A percentile compares a stretch with the other conserved stretches of the same genome.
Evolutionary conservation across 225 moss, liverwort and hornwort genomes (phyloP).

Genomic region (Climacium dendroides): DNA sequence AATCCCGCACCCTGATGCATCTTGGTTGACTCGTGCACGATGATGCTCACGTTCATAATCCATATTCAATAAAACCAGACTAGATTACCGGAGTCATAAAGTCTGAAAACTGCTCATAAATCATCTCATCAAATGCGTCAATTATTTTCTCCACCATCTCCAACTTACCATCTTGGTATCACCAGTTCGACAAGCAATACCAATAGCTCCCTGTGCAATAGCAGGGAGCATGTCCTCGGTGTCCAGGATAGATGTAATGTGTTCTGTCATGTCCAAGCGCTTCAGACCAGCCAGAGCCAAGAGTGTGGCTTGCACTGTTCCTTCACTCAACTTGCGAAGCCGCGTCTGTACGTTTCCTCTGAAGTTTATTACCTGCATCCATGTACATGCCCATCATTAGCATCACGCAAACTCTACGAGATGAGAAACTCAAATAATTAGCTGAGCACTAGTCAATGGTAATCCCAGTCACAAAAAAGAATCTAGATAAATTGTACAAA

Average conservation of each 20-base stretch:
- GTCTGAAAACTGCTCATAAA: background rate
- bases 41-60: background rate
- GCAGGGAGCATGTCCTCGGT: slow-evolving; percentile 94
- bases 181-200: slow-evolving; percentile 78
- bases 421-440: background rate
- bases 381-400: background rate
- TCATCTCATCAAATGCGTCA: background rate
- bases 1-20: background rate
- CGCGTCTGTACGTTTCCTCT: slow-evolving; percentile 95
- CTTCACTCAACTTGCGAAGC: slow-evolving; percentile 75
- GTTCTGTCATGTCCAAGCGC: slow-evolving; percentile 86
- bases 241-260: slow-evolving; percentile 63
- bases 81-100: background rate
- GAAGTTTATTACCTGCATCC: slow-evolving; percentile 66
- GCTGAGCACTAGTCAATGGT: background rate
- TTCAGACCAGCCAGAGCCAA: slow-evolving; percentile 83
- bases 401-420: background rate
- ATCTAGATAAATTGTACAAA: background rate
- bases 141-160: background rate
- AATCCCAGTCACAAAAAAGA: background rate
- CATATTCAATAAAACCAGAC: background rate
- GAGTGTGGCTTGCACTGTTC: slow-evolving; percentile 73
- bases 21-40: background rate
- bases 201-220: slow-evolving; percentile 93
- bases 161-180: slow-evolving; percentile 60